Percentiles rank a stretch among this genome's conserved stretches.
phyloP scores from a whole-genome alignment of 306 rosid species.

The Prunus salicina region DNA sequence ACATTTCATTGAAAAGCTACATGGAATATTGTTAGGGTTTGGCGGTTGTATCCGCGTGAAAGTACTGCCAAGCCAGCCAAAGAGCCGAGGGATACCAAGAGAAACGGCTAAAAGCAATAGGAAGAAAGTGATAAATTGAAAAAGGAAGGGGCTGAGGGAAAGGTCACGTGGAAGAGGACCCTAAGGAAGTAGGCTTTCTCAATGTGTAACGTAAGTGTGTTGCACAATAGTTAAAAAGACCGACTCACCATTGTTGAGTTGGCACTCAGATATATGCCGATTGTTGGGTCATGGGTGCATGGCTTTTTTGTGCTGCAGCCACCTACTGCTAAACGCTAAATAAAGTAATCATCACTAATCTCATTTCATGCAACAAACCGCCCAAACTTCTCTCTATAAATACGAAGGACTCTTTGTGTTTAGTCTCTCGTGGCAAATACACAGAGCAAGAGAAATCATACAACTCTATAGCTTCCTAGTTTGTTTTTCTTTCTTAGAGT shows the following conservation, averaged over 20 bases:
- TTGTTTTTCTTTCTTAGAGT: conserved; percentile 10
- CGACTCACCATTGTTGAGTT: background rate
- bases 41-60: conserved; percentile 18
- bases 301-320: conserved; percentile 27
- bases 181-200: conserved; percentile 17
- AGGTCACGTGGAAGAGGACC: conserved; percentile 20
- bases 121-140: background rate
- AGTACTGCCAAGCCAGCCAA: conserved; percentile 2
- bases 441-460: background rate
- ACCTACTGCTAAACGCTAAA: conserved; percentile 22
- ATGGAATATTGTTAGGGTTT: background rate
- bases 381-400: conserved; percentile 36
- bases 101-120: conserved; percentile 15
- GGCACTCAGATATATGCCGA: background rate
- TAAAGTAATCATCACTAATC: conserved; percentile 21
- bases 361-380: conserved; percentile 29
- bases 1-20: background rate
- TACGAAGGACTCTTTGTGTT: conserved; percentile 19
- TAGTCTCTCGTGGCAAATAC: background rate
- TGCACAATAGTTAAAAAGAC: conserved; percentile 7
- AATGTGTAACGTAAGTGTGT: conserved; percentile 30
- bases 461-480: background rate
- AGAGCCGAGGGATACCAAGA: background rate
- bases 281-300: conserved; percentile 25
- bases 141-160: background rate